Percentiles rank a stretch among this genome's conserved stretches.
phyloP scores from a whole-genome alignment of 129 eudicot species.

The Centella asiatica region DNA sequence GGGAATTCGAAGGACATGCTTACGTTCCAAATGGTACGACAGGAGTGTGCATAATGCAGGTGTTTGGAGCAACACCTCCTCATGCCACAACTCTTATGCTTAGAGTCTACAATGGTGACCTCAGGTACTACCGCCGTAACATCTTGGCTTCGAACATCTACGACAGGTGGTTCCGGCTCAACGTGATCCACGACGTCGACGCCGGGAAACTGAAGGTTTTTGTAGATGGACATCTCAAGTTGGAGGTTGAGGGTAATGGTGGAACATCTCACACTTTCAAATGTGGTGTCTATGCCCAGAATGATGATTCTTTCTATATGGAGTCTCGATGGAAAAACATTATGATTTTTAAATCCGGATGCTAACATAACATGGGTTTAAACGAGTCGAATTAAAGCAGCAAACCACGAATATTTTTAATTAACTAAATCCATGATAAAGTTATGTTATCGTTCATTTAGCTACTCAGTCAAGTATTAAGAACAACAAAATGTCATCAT shows the following conservation, averaged over 20 bases:
- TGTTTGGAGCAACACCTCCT: constrained; percentile 10
- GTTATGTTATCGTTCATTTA: too few relatives aligned
- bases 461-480: too few relatives aligned
- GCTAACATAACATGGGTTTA: too few relatives aligned
- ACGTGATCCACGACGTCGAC: constrained; percentile 21
- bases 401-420: background rate
- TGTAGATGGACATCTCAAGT: constrained; percentile 7
- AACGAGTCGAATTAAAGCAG: background rate
- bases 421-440: background rate
- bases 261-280: constrained; percentile 19
- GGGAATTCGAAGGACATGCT: constrained; percentile 15
- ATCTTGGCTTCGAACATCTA: constrained; percentile 10
- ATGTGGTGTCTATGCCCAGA: constrained; percentile 25
- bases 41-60: constrained; percentile 16
- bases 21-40: constrained; percentile 16
- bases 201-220: constrained; percentile 5
- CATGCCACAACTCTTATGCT: constrained; percentile 15
- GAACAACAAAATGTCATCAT: too few relatives aligned
- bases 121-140: background rate
- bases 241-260: constrained; percentile 1
- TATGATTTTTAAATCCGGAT: constrained; percentile 6
- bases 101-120: constrained; percentile 1
- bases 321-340: constrained; percentile 31
- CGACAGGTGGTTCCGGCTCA: constrained; percentile 19
- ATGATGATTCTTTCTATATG: constrained; percentile 16